A percentile compares a stretch with the other conserved stretches of the same genome.
These are phyloP conservation scores for Pseudonitzschia multistriata DNA, from an alignment of 108 stramenopile species.

Conservation along the genomic window DNA sequence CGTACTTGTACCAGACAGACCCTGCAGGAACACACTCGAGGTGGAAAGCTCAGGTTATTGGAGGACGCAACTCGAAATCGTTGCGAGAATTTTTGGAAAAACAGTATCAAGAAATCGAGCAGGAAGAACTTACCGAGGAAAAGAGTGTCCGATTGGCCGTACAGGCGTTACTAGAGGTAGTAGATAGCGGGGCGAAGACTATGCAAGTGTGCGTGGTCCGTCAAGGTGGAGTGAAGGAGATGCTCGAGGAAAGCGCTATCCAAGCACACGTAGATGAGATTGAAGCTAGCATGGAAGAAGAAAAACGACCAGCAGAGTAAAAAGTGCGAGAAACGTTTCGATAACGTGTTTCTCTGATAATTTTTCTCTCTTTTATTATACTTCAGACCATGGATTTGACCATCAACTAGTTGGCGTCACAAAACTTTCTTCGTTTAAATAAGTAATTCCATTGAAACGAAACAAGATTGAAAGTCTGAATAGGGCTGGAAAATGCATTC, in stretches of 20 bases:
- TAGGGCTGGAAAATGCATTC: too few relatives aligned
- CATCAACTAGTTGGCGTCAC: too few relatives aligned
- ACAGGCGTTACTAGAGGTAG: conserved; percentile 97
- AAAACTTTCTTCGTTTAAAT: too few relatives aligned
- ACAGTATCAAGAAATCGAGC: conserved; percentile 63
- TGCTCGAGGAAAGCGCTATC: conserved; percentile 74
- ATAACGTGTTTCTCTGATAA: too few relatives aligned
- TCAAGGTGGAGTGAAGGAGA: conserved; percentile 63
- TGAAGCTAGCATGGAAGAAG: conserved; percentile 69
- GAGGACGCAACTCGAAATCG: conserved; percentile 93
- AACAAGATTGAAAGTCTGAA: too few relatives aligned
- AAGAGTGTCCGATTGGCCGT: conserved; percentile 88
- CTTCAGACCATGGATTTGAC: too few relatives aligned
- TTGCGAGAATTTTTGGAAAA: conserved; percentile 98
- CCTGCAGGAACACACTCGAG: conserved; percentile 97
- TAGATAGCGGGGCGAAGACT: conserved; percentile 97
- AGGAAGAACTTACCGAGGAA: conserved; percentile 79
- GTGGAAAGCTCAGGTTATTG: conserved; percentile 99
- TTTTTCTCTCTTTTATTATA: too few relatives aligned
- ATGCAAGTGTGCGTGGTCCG: conserved; percentile 94
- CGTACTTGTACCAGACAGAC: conserved; percentile 94
- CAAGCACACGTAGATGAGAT: conserved; percentile 86
- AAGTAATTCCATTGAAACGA: too few relatives aligned
- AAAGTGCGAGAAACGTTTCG: too few relatives aligned
- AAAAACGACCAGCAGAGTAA: conserved; percentile 21